phyloP scores from a whole-genome alignment of 441 rosid species.

The Pelargonium fulgidum region DNA sequence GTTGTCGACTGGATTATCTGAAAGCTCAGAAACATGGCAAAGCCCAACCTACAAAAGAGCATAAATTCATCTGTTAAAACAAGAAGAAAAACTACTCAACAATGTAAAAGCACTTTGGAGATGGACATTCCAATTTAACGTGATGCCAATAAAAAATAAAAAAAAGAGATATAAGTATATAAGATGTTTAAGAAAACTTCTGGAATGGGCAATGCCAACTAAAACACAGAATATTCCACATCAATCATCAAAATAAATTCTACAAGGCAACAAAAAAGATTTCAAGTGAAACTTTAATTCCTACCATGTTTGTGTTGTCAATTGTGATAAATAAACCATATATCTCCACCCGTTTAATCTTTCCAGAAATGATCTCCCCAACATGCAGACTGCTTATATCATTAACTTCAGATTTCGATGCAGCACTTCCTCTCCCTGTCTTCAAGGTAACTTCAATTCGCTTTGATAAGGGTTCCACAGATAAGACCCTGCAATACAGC shows the following conservation, averaged over 20 bases:
- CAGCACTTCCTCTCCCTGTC: constrained; percentile 32
- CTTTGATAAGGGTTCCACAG: constrained; percentile 74
- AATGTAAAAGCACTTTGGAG: background rate
- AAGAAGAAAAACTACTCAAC: background rate
- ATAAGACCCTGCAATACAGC: constrained; percentile 54
- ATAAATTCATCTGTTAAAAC: background rate
- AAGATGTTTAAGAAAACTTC: background rate
- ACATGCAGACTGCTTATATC: constrained; percentile 48
- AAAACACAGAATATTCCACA: background rate
- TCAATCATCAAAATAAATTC: constrained; percentile 1
- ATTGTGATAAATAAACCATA: constrained; percentile 74
- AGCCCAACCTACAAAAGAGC: constrained; percentile 67
- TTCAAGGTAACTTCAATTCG: constrained; percentile 87
- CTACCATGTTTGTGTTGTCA: constrained; percentile 64
- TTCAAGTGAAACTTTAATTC: constrained; percentile 17
- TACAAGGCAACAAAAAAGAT: constrained; percentile 8
- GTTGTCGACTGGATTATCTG: constrained; percentile 54
- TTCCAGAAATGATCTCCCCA: constrained; percentile 63
- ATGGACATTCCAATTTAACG: too few relatives aligned
- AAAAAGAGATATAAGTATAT: background rate
- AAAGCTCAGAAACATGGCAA: constrained; percentile 75
- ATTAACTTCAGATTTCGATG: constrained; percentile 42
- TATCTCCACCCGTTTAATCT: constrained; percentile 70
- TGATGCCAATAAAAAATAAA: background rate
- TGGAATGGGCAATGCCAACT: background rate